Conservation (phyloP, 257 asterid species). For the Datura wrightii region DNA sequence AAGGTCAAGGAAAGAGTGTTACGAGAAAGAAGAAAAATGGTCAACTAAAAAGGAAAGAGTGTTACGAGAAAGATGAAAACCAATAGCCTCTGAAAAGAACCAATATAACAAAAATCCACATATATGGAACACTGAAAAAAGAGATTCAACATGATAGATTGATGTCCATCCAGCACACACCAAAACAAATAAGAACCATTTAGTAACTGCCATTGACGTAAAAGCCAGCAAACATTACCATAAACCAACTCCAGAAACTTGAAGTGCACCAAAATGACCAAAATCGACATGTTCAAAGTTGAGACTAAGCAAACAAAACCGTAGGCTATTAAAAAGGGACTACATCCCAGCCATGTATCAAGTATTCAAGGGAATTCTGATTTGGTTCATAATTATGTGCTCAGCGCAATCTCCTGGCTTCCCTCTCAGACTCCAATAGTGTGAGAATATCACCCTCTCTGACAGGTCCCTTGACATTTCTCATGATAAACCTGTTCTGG, state of each 20-base stretch:
- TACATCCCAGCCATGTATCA: not conserved
- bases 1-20: too few species aligned
- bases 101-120: too few species aligned
- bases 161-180: too few species aligned
- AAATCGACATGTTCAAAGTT: not conserved
- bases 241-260: not conserved
- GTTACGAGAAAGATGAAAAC: too few species aligned
- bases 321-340: not conserved
- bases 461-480: constrained; percentile 51
- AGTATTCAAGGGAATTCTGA: not conserved
- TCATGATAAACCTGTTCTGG: constrained; percentile 45
- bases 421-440: constrained; percentile 48
- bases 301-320: not conserved
- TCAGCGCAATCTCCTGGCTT: constrained; percentile 48
- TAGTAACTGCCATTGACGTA: not conserved
- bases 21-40: too few species aligned
- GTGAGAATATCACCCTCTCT: constrained; percentile 49
- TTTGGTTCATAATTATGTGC: not conserved
- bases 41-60: too few species aligned
- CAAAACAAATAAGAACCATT: too few species aligned
- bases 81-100: too few species aligned
- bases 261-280: not conserved
- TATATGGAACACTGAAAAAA: too few species aligned
- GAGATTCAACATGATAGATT: too few species aligned
- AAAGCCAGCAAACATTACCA: not conserved